A percentile compares a stretch with the other conserved stretches of the same genome.
Conservation (phyloP, 441 rosid genomes). For the Corymbia citriodora region DNA sequence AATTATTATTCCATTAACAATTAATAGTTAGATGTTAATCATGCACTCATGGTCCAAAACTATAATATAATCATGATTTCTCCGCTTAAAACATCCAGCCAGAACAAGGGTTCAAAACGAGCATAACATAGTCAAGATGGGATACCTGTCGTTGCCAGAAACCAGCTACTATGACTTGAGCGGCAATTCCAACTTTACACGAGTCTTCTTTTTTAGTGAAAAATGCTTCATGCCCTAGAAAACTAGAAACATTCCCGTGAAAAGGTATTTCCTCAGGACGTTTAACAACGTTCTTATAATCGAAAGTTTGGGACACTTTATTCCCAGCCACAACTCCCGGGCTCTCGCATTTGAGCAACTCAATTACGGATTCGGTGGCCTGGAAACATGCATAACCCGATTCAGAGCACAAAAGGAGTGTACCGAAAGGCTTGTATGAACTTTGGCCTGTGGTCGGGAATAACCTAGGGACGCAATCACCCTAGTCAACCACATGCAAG, state of each 20-base stretch:
- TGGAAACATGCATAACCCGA: constrained; percentile 33
- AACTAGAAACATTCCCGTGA: constrained; percentile 7
- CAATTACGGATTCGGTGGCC: constrained; percentile 26
- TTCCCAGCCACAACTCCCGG: not conserved
- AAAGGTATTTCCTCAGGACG: not conserved
- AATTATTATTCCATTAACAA: no score
- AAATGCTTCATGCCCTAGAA: not conserved
- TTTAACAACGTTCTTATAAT: constrained; percentile 9
- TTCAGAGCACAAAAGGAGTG: constrained; percentile 42
- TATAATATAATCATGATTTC: no score
- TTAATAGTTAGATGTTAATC: no score
- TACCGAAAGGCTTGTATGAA: constrained; percentile 51
- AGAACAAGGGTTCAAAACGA: not conserved
- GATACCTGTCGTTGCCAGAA: constrained; percentile 15
- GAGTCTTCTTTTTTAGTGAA: not conserved
- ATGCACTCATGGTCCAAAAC: no score
- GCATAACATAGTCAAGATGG: not conserved
- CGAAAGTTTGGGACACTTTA: not conserved
- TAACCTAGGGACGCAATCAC: constrained; percentile 27
- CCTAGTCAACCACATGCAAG: constrained; percentile 43
- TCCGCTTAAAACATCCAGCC: no score
- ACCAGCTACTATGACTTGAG: constrained; percentile 30
- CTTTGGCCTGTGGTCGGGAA: not conserved
- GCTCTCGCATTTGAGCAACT: constrained; percentile 14
- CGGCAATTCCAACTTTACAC: constrained; percentile 16